Evolutionary conservation across 2,329 filamentous ascomycete species (phyloP).

Genomic region (Grosmannia serpens): DNA sequence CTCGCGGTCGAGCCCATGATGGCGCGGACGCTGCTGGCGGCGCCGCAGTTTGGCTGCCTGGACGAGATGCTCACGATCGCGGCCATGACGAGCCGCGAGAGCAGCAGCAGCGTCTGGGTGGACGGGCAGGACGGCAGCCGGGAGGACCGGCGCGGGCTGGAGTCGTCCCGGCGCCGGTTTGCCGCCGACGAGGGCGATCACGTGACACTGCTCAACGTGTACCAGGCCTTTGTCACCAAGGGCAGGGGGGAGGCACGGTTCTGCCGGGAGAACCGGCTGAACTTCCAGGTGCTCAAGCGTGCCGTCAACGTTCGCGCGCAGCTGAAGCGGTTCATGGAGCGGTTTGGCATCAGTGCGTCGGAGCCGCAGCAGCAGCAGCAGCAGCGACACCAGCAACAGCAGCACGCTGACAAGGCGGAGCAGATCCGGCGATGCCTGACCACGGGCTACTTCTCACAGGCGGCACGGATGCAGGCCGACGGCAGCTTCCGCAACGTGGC

Average conservation of each 20-base stretch:
- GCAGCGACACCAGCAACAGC: conserved; percentile 13
- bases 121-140: conserved; percentile 53
- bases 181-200: conserved; percentile 92
- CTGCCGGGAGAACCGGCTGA: conserved; percentile 77
- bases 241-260: conserved; percentile 77
- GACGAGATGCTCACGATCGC: conserved; percentile 84
- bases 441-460: conserved; percentile 84
- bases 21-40: conserved; percentile 72
- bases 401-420: conserved; percentile 41
- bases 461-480: conserved; percentile 86
- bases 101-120: conserved; percentile 71
- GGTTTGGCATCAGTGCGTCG: conserved; percentile 67
- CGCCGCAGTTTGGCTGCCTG: conserved; percentile 63
- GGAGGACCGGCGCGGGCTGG: conserved; percentile 57
- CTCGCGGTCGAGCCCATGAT: conserved; percentile 93
- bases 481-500: conserved; percentile 81
- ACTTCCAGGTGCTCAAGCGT: conserved; percentile 71
- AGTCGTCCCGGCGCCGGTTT: conserved; percentile 67
- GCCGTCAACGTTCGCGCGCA: conserved; percentile 82
- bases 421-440: conserved; percentile 77
- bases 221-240: conserved; percentile 72
- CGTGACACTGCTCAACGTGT: conserved; percentile 85
- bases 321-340: conserved; percentile 74
- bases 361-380: conserved; percentile 17
- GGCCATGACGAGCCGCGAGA: conserved; percentile 83